These are phyloP conservation scores for Suhomyces faveliae DNA, from an alignment of 805 yeast genomes.

Conservation along the genomic window DNA sequence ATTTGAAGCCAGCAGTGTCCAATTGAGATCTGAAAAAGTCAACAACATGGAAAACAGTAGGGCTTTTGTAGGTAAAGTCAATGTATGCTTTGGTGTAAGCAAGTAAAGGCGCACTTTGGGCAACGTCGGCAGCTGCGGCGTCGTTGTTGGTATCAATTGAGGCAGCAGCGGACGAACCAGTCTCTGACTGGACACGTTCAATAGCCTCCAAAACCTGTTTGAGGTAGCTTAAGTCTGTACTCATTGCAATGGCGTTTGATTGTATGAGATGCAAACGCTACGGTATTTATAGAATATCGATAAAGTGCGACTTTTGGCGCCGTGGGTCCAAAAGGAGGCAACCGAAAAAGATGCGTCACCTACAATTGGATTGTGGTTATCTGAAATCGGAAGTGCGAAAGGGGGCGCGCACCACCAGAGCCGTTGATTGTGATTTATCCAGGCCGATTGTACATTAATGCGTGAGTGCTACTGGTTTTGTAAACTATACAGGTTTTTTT, in stretches of 20 bases:
- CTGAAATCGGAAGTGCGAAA: neutral
- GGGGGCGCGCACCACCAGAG: too few relatives aligned
- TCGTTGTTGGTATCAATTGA: neutral
- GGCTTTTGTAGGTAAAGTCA: slow-evolving; percentile 67
- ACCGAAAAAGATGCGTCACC: neutral
- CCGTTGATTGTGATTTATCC: too few relatives aligned
- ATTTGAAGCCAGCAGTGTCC: slow-evolving; percentile 59
- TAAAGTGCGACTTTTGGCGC: neutral
- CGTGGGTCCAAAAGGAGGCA: neutral
- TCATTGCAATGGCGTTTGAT: neutral
- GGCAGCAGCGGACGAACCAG: neutral
- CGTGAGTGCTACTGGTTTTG: neutral
- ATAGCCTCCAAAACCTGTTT: slow-evolving; percentile 4
- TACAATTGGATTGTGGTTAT: neutral
- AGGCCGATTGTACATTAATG: neutral
- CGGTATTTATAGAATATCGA: neutral
- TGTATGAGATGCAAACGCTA: neutral
- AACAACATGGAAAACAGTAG: slow-evolving; percentile 76
- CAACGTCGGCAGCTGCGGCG: neutral
- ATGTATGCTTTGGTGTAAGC: slow-evolving; percentile 50
- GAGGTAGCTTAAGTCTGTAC: neutral
- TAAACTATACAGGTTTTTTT: too few relatives aligned
- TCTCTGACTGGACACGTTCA: neutral
- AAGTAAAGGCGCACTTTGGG: neutral
- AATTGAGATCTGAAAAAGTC: slow-evolving; percentile 48